A percentile compares a stretch with the other conserved stretches of the same genome.
These are phyloP conservation scores for Zygotorulaspora danielsina DNA, from an alignment of 805 yeast species.

Conservation along the genomic window DNA sequence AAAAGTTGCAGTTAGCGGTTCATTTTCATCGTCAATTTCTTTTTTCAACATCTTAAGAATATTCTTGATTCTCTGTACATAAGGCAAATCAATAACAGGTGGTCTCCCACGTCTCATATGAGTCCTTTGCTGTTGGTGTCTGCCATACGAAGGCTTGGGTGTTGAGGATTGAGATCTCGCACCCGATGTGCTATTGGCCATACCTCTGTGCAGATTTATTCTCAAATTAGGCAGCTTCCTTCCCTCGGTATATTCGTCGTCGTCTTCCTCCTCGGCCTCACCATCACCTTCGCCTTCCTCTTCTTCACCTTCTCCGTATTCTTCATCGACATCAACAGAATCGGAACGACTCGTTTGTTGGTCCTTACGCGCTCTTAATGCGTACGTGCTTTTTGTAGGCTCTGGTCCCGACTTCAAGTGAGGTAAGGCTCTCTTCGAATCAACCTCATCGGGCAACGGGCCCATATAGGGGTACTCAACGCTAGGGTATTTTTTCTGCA, in stretches of 20 bases:
- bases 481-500: constrained; percentile 34
- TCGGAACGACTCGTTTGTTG: not conserved
- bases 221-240: constrained; percentile 13
- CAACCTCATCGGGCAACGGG: constrained; percentile 52
- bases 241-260: constrained; percentile 16
- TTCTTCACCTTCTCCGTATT: constrained; percentile 14
- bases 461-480: constrained; percentile 53
- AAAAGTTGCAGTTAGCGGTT: constrained; percentile 57
- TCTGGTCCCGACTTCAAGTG: not conserved
- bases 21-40: constrained; percentile 50
- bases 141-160: constrained; percentile 24
- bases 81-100: constrained; percentile 40
- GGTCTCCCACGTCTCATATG: constrained; percentile 36
- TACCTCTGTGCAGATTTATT: constrained; percentile 12
- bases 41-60: constrained; percentile 78
- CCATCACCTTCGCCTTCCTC: constrained; percentile 15
- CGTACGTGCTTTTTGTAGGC: not conserved
- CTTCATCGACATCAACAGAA: constrained; percentile 7
- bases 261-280: constrained; percentile 16
- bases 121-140: constrained; percentile 25
- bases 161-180: constrained; percentile 23
- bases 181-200: constrained; percentile 9
- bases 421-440: constrained; percentile 9
- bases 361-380: not conserved
- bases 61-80: constrained; percentile 86